phyloP scores from a whole-genome alignment of 2,329 filamentous ascomycete species.

The Blastomyces percursus region DNA sequence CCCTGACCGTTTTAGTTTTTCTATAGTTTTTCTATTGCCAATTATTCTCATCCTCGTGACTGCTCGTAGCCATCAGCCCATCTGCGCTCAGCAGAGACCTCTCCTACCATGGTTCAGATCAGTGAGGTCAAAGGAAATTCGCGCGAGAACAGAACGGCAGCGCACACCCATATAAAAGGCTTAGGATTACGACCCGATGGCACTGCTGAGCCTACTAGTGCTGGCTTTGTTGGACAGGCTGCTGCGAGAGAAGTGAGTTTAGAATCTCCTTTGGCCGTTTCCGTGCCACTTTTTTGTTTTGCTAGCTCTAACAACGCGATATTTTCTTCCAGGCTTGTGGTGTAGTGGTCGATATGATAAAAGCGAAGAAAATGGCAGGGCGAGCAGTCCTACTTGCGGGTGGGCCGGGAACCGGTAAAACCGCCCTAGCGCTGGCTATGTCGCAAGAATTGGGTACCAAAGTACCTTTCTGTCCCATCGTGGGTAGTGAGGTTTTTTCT shows the following conservation, averaged over 20 bases:
- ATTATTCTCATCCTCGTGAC: background rate
- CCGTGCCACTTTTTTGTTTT: constrained; percentile 8
- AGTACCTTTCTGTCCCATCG: constrained; percentile 96
- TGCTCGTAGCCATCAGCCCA: background rate
- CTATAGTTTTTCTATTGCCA: background rate
- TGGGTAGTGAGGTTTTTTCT: constrained; percentile 95
- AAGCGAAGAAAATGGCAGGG: constrained; percentile 94
- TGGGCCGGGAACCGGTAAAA: constrained; percentile 94
- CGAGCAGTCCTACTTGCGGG: constrained; percentile 87
- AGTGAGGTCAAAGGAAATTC: constrained; percentile 90
- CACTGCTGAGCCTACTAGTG: constrained; percentile 63
- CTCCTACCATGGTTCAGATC: constrained; percentile 62
- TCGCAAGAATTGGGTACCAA: constrained; percentile 96
- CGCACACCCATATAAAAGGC: constrained; percentile 96
- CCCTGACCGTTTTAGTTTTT: background rate
- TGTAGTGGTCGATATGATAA: constrained; percentile 90
- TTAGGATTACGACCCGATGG: constrained; percentile 80
- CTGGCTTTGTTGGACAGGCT: constrained; percentile 82
- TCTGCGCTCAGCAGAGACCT: background rate
- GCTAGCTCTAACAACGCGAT: background rate
- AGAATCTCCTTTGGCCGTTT: background rate
- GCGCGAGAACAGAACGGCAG: constrained; percentile 90
- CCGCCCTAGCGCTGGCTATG: constrained; percentile 85
- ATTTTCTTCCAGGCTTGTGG: constrained; percentile 62
- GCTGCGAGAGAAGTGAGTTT: constrained; percentile 69